Conservation (phyloP, 148 eudicot species). For the Cornus suecica region DNA sequence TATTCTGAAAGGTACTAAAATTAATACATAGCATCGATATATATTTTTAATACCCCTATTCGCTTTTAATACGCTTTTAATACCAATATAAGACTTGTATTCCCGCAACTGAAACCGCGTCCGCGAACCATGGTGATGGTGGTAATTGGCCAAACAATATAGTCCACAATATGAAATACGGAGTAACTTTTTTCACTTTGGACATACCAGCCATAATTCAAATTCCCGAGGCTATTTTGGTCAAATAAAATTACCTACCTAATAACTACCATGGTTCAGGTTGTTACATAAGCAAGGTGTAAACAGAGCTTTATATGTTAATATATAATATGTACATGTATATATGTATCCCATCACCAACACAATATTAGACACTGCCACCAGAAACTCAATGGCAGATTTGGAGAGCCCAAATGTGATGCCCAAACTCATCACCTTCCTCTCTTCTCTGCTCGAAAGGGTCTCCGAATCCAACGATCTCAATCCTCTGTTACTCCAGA, state of each 20-base stretch:
- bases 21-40: too few species aligned
- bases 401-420: constrained; percentile 38
- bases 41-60: too few species aligned
- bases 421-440: constrained; percentile 55
- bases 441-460: constrained; percentile 59
- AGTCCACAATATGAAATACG: too few species aligned
- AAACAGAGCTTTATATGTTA: too few species aligned
- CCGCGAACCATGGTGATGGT: too few species aligned
- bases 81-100: too few species aligned
- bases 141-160: too few species aligned
- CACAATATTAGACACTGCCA: neutral
- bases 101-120: too few species aligned
- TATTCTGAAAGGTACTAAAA: too few species aligned
- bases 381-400: constrained; percentile 29
- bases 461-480: constrained; percentile 66
- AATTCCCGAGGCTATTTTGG: constrained; percentile 3
- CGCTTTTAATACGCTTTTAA: too few species aligned
- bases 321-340: neutral
- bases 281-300: neutral
- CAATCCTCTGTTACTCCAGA: constrained; percentile 25
- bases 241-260: neutral
- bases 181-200: too few species aligned
- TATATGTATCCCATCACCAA: neutral
- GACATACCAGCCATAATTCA: neutral
- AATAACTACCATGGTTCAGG: neutral